Percentiles rank a stretch among this genome's conserved stretches.
Conservation (phyloP, 495 filamentous ascomycete genomes). For the Elasticomyces elasticus region DNA sequence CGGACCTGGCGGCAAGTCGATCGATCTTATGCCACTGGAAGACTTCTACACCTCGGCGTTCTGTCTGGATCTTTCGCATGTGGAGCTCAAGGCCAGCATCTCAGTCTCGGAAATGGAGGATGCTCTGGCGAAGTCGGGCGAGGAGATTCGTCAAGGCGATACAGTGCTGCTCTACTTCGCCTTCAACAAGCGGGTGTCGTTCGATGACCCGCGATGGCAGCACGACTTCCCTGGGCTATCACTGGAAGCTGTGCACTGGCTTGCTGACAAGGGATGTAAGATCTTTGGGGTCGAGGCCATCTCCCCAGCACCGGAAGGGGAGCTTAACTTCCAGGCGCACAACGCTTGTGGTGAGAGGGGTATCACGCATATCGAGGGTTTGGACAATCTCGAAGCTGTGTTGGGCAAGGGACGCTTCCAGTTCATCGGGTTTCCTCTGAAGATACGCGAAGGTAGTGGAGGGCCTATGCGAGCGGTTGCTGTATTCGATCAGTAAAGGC, state of each 20-base stretch:
- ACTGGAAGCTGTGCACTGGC: constrained; percentile 17
- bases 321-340: constrained; percentile 18
- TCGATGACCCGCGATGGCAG: constrained; percentile 20
- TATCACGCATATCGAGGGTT: constrained; percentile 20
- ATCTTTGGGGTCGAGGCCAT: constrained; percentile 20
- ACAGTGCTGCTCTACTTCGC: constrained; percentile 18
- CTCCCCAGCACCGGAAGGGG: constrained; percentile 15
- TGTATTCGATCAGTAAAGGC: constrained; percentile 3
- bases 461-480: constrained; percentile 18
- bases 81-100: constrained; percentile 15
- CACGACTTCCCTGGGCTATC: constrained; percentile 18
- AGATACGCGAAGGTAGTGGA: constrained; percentile 14
- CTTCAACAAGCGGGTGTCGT: constrained; percentile 16
- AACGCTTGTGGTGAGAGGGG: constrained; percentile 16
- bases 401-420: constrained; percentile 13
- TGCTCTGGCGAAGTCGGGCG: constrained; percentile 9
- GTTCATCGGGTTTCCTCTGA: constrained; percentile 19
- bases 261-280: constrained; percentile 15
- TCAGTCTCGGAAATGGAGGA: constrained; percentile 18
- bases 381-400: constrained; percentile 12
- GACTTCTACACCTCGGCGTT: constrained; percentile 20
- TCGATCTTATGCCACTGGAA: constrained; percentile 19
- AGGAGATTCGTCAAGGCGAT: constrained; percentile 16
- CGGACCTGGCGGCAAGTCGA: constrained; percentile 16
- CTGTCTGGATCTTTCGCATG: constrained; percentile 17